A percentile compares a stretch with the other conserved stretches of the same genome.
These are phyloP conservation scores for Hypomyces rosellus DNA, from an alignment of 2,329 filamentous ascomycete genomes.

Conservation along the genomic window DNA sequence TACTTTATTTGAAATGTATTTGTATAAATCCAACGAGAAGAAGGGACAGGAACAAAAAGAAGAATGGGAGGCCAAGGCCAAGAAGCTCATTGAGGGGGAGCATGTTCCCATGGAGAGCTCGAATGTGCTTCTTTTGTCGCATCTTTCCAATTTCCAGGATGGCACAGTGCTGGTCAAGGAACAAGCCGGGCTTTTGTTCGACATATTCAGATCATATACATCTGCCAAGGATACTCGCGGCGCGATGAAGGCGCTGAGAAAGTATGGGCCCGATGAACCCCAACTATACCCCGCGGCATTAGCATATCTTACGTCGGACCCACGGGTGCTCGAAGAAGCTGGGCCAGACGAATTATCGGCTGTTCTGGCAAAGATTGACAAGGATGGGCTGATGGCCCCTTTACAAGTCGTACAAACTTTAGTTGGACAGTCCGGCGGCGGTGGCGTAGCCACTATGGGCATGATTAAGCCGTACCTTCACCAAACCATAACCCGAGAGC, in stretches of 20 bases:
- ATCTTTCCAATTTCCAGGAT: slow-evolving; percentile 82
- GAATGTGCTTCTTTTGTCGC: slow-evolving; percentile 86
- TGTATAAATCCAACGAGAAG: slow-evolving; percentile 76
- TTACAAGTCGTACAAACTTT: slow-evolving; percentile 94
- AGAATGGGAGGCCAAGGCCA: slow-evolving; percentile 87
- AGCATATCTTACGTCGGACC: slow-evolving; percentile 85
- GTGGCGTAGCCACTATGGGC: slow-evolving; percentile 84
- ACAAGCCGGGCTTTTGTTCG: slow-evolving; percentile 82
- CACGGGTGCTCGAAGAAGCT: slow-evolving; percentile 74
- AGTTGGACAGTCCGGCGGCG: slow-evolving; percentile 46
- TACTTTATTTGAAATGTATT: slow-evolving; percentile 95
- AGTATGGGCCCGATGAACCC: slow-evolving; percentile 87
- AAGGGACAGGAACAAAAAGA: slow-evolving; percentile 61
- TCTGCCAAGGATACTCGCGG: slow-evolving; percentile 85
- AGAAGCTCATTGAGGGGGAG: slow-evolving; percentile 75
- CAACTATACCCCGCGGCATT: slow-evolving; percentile 88
- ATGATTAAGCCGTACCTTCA: slow-evolving; percentile 92
- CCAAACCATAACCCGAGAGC: slow-evolving; percentile 81
- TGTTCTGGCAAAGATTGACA: slow-evolving; percentile 80
- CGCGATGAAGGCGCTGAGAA: slow-evolving; percentile 80
- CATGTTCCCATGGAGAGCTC: slow-evolving; percentile 87
- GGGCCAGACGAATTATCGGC: slow-evolving; percentile 72
- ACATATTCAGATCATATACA: slow-evolving; percentile 96
- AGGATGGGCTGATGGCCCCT: slow-evolving; percentile 88
- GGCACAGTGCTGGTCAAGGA: slow-evolving; percentile 91